phyloP scores from a whole-genome alignment of 1,284 basidiomycete genomes.

The Amylostereum chailletii region DNA sequence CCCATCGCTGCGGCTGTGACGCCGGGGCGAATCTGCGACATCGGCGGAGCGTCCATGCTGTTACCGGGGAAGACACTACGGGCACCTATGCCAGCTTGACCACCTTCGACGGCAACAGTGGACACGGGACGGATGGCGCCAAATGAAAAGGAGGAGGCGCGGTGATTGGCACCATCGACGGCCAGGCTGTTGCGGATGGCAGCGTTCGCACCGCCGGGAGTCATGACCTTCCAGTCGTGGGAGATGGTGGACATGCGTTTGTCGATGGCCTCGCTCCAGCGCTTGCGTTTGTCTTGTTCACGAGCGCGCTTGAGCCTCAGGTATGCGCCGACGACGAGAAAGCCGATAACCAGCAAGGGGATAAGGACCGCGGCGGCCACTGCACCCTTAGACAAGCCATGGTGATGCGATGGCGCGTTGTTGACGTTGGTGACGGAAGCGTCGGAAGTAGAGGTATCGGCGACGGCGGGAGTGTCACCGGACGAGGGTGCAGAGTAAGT shows the following conservation, averaged over 20 bases:
- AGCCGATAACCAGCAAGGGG: constrained; percentile 53
- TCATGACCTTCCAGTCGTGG: constrained; percentile 69
- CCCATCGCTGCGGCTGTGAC: constrained; percentile 25
- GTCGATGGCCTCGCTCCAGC: constrained; percentile 67
- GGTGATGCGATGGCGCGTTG: constrained; percentile 23
- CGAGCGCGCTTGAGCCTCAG: constrained; percentile 45
- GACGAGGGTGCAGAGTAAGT: constrained; percentile 44
- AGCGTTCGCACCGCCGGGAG: constrained; percentile 60
- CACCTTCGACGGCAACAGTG: constrained; percentile 36
- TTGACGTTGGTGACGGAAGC: constrained; percentile 28
- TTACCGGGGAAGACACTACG: constrained; percentile 19
- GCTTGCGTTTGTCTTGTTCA: constrained; percentile 49
- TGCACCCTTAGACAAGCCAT: constrained; percentile 49
- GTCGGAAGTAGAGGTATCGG: constrained; percentile 27
- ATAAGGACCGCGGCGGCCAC: constrained; percentile 74
- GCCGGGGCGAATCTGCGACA: constrained; percentile 46
- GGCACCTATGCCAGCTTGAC: constrained; percentile 35
- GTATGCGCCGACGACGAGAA: constrained; percentile 40
- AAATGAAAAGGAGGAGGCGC: constrained; percentile 47
- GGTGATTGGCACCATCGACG: constrained; percentile 27
- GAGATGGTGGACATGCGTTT: constrained; percentile 78
- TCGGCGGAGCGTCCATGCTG: constrained; percentile 24
- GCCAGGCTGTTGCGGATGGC: constrained; percentile 69
- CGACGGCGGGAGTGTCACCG: constrained; percentile 32
- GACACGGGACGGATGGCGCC: constrained; percentile 45